Percentiles rank a stretch among this genome's conserved stretches.
These are phyloP conservation scores for Alternaria viburni DNA, from an alignment of 2,329 filamentous ascomycete genomes.

Conservation along the genomic window DNA sequence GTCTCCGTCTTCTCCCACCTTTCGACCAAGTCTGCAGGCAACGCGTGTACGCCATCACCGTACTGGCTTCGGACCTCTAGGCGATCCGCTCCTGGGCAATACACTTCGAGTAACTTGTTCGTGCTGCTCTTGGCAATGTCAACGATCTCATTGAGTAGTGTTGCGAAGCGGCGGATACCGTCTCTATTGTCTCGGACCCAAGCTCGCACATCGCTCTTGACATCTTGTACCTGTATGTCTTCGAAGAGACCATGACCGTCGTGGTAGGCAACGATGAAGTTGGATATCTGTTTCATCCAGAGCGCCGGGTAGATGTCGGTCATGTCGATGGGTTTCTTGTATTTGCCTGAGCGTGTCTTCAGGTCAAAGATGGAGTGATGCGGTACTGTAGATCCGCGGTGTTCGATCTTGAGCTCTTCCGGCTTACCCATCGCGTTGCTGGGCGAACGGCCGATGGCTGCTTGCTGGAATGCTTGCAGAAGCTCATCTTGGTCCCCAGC, in stretches of 20 bases:
- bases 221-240: constrained; percentile 49
- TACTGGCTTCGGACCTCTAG: constrained; percentile 47
- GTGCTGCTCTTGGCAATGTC: constrained; percentile 26
- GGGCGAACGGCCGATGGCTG: constrained; percentile 9
- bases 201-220: constrained; percentile 42
- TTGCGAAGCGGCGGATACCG: constrained; percentile 33
- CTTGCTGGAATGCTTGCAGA: constrained; percentile 12
- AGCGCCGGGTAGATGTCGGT: constrained; percentile 53
- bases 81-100: constrained; percentile 31
- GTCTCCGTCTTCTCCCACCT: constrained; percentile 13
- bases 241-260: constrained; percentile 51
- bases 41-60: constrained; percentile 29
- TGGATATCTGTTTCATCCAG: constrained; percentile 60
- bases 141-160: constrained; percentile 42
- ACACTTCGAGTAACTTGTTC: constrained; percentile 42
- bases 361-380: constrained; percentile 59
- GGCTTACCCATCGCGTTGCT: background rate
- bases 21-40: constrained; percentile 22
- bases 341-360: constrained; percentile 56
- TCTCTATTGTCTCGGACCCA: constrained; percentile 54
- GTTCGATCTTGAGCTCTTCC: constrained; percentile 23
- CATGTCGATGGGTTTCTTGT: constrained; percentile 45
- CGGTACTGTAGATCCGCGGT: constrained; percentile 38
- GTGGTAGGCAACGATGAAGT: constrained; percentile 61
- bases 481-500: constrained; percentile 12